A percentile compares a stretch with the other conserved stretches of the same genome.
Conservation (phyloP, 2,329 filamentous ascomycete genomes). For the Penicillium expansum region DNA sequence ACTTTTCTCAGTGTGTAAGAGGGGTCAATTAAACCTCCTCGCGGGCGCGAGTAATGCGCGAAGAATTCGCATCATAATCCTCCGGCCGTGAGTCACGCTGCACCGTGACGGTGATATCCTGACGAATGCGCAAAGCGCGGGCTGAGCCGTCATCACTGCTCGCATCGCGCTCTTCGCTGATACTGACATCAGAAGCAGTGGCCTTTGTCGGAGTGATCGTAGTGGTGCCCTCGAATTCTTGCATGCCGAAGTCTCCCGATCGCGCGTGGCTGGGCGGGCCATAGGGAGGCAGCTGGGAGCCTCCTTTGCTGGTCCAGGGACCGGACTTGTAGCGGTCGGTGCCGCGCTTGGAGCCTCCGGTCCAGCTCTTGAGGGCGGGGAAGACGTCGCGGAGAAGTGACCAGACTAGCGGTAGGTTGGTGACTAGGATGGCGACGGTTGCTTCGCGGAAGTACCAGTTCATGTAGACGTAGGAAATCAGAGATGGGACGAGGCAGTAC, state of each 20-base stretch:
- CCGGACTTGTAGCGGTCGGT: slow-evolving; percentile 36
- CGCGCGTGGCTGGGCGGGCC: slow-evolving; percentile 29
- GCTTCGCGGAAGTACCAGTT: slow-evolving; percentile 51
- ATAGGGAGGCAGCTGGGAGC: slow-evolving; percentile 27
- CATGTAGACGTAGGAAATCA: slow-evolving; percentile 46
- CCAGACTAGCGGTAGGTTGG: slow-evolving; percentile 54
- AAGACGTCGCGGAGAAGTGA: slow-evolving; percentile 52
- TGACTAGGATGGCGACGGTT: slow-evolving; percentile 47
- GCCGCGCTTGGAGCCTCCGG: slow-evolving; percentile 35
- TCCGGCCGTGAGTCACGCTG: slow-evolving; percentile 17
- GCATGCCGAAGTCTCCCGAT: slow-evolving; percentile 32
- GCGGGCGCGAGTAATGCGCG: slow-evolving; percentile 9
- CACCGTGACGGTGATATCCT: slow-evolving; percentile 41
- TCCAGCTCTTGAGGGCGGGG: slow-evolving; percentile 42
- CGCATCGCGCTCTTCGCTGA: slow-evolving; percentile 30
- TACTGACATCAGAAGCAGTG: slow-evolving; percentile 28
- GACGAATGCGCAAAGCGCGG: slow-evolving; percentile 38
- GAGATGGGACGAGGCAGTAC: slow-evolving; percentile 43
- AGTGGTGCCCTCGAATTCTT: slow-evolving; percentile 29
- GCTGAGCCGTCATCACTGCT: slow-evolving; percentile 39
- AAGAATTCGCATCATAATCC: slow-evolving; percentile 12
- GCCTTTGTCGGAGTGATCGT: slow-evolving; percentile 29
- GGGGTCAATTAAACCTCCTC: slow-evolving; percentile 15
- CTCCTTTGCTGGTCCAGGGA: slow-evolving; percentile 32
- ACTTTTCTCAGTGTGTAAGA: neutral